Base-by-base conservation (phyloP, 1,284 basidiomycete genomes). In the Cryptococcus jaspeensis region DNA sequence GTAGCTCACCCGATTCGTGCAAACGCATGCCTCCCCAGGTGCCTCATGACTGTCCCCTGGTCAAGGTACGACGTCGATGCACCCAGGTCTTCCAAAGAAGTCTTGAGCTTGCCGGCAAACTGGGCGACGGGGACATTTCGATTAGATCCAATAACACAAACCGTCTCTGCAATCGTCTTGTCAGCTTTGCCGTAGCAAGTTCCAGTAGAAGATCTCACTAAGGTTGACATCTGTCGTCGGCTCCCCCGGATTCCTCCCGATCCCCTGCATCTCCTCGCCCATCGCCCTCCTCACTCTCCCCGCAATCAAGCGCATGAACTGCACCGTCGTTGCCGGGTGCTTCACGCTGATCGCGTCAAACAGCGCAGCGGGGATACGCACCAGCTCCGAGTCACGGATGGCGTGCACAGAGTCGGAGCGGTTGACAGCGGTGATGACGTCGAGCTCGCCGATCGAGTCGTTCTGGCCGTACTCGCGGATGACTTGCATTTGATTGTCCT, bases 351-450 rank as follows among this genome's bases (percentile, higher is more conserved):
- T 95, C 0, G 95, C 95, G 74, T 99, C 98, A 81, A 99, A 99
- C 15, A 99, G 81, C 0, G 95, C 97, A 70, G 92, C 88, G 0
- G 95, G 96, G 88, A 99, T 97, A 46, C 93, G 82, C 44, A 94
- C 96, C n/a, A 99, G 82, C 75, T 99, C 96, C 0, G 92, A 93
- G 73, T 99, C 95, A 67, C 95, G 90, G 63, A 99, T 99, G 4
- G 95, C 95, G 76, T 99, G 95, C 11, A 98, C 85, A 1, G 95
- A 99, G 53, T 88, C 93, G 50, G 87, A 83, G 59, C 96, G 84
- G 3, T 84, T 83, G n/a, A 88, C 88, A 63, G 88, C 90, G 7
- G 94, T 97, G 68, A 99, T 98, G 50, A 96, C 95, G 72, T 99
- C 96, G n/a, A 99, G 82, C 73, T 97, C 93, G 35, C 82, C 82